Evolutionary conservation across 768 basidiomycete species (phyloP), one percentile per base, ranked within the genome.

Genomic region (Naganishia antarctica): DNA sequence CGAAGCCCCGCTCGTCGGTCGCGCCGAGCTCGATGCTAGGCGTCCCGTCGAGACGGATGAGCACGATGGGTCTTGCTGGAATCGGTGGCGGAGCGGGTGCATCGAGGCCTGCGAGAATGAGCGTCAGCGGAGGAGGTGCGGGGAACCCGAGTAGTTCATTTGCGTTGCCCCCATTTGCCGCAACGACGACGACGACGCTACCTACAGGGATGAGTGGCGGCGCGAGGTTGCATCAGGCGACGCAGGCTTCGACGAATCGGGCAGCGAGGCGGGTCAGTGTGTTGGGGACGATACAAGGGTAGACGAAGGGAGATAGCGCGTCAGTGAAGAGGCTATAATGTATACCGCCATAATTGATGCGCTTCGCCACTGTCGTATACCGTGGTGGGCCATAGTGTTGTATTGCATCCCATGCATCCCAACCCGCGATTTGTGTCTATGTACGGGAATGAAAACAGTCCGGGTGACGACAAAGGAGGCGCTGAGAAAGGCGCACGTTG

Each of bases 281-380:
- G 53, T 23, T 57, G 53, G 53, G 53, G 31, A 57, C 53, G 34
- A 37, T 57, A 40, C 37, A 32, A n/a, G 53, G 43, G 43, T 44
- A 44, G 53, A 57, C 15, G 53, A 57, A 40, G 32, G 8, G 47
- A 9, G 8, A 29, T 49, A n/a, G 9, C 9, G 7, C 8, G 9
- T 11, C 6, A 6, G 26, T 16, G 23, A 29, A 5, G 48, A 6
- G 6, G 4, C 23, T 34, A 34, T 51, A 51, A 32, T 51, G 50
- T 51, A 51, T 51, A 34, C 50, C 28, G 11, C 43, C 13, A 44
- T 21, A 15, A n/a, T n/a, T n/a, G n/a, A n/a, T n/a, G n/a, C n/a
- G n/a, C n/a, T n/a, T n/a, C n/a, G n/a, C n/a, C n/a, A n/a, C n/a
- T n/a, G n/a, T n/a, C n/a, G n/a, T n/a, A n/a, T n/a, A n/a, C n/a